A percentile compares a stretch with the other conserved stretches of the same genome.
phyloP scores from a whole-genome alignment of 176 grass and related monocot genomes.

The Carex parvula region DNA sequence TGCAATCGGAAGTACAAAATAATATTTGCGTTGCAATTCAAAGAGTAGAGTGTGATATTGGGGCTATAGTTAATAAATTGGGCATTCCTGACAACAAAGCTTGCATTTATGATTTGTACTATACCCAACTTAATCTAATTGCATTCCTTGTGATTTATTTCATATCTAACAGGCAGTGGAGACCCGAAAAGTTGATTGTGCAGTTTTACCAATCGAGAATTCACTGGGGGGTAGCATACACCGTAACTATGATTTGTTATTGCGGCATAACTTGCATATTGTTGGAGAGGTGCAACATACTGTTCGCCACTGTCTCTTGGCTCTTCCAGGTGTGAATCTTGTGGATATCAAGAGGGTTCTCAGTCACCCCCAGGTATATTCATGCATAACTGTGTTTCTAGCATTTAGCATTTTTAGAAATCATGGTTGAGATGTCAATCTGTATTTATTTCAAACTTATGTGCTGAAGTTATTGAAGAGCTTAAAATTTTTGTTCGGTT shows the following conservation, averaged over 20 bases:
- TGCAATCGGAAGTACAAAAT: background rate
- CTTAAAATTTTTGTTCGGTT: background rate
- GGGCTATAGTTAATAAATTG: background rate
- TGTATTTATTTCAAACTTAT: background rate
- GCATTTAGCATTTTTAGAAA: background rate
- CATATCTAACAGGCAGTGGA: conserved; percentile 50
- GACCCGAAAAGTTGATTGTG: conserved; percentile 44
- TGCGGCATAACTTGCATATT: conserved; percentile 62
- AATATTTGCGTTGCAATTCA: background rate
- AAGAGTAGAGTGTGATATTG: background rate
- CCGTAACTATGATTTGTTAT: conserved; percentile 76
- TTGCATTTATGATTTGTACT: background rate
- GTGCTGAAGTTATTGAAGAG: background rate
- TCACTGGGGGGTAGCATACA: conserved; percentile 82
- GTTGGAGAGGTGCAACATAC: conserved; percentile 60
- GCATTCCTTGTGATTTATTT: conserved; percentile 9
- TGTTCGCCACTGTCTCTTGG: conserved; percentile 60
- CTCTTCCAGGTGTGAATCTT: conserved; percentile 49
- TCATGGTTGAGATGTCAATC: background rate
- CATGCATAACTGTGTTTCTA: conserved; percentile 11
- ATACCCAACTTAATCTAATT: background rate
- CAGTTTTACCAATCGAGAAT: conserved; percentile 70
- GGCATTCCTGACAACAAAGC: background rate
- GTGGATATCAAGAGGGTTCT: conserved; percentile 51
- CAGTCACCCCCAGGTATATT: conserved; percentile 68